Percentiles rank a stretch among this genome's conserved stretches.
Conservation (phyloP, 2,329 filamentous ascomycete species). For the Colletotrichum truncatum region DNA sequence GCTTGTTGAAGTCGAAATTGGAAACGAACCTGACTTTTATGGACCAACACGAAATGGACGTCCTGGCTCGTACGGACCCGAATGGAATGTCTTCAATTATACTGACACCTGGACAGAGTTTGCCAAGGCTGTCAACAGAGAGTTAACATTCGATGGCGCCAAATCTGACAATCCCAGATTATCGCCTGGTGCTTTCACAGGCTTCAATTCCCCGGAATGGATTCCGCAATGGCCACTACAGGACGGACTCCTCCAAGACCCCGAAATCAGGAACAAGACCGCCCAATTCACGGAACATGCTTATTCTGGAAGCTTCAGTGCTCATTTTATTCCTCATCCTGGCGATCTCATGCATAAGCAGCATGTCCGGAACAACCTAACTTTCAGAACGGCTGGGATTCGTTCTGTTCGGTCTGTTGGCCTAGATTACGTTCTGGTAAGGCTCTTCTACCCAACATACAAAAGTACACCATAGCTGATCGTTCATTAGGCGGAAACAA, state of each 20-base stretch:
- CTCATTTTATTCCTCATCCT: neutral
- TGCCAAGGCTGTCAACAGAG: neutral
- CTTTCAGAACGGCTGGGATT: neutral
- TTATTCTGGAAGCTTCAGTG: neutral
- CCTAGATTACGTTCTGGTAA: neutral
- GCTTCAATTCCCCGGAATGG: neutral
- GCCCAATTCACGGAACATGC: neutral
- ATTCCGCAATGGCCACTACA: neutral
- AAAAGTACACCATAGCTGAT: no score
- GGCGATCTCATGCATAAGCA: neutral
- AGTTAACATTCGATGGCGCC: neutral
- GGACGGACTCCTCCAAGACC: neutral
- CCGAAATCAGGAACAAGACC: neutral
- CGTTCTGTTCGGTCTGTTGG: neutral
- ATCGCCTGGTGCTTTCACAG: neutral
- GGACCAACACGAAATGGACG: neutral
- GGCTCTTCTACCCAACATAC: neutral
- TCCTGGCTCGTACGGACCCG: neutral
- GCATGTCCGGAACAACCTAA: neutral
- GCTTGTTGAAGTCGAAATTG: neutral
- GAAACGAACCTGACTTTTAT: conserved; percentile 7
- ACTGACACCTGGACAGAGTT: neutral
- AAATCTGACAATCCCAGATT: neutral
- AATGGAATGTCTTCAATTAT: neutral
- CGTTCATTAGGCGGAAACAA: neutral